Evolutionary conservation across 495 filamentous ascomycete genomes (phyloP), one percentile per base, ranked within the genome.

Genomic region (Cercophora newfieldiana): DNA sequence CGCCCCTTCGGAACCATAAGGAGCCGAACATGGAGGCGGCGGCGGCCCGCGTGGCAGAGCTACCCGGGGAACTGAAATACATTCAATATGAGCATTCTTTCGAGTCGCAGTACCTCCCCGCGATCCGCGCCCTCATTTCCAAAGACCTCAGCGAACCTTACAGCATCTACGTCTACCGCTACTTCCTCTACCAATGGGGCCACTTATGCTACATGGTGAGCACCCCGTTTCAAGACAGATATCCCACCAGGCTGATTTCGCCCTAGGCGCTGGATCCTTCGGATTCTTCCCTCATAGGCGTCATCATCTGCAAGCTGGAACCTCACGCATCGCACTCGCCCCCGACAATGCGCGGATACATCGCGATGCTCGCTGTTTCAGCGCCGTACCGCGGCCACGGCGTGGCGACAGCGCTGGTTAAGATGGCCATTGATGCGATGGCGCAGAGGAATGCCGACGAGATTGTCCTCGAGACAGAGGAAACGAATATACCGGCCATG

Each of bases 121-220:
- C 91, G 24, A 98, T 99, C 79, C 87, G 96, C 59, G 87, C 92
- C 62, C 78, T 99, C 72, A 99, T 99, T 74, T 96, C 94, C 28
- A 95, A 94, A 66, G 96, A 98, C 74, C 87, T 99, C 28, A 97
- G 94, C 64, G 96, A 99, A 74, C 96, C 96, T 1, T 99, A 99
- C 79, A 98, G 95, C 79, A 97, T 99, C 74, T 99, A 98, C 79
- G 96, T 99, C 57, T 99, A 98, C 80, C 87, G 96, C 28, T 99
- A 98, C 80, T 99, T 99, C 73, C 82, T 99, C 19, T 97, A 95
- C 75, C 92, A 97, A 87, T 99, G 96, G 96, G 92, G 91, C 21
- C 89, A 98, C 69, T 81, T 99, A 22, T 98, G 96, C 72, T 98
- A 91, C 75, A 91, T 99, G 85, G 91, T 92, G 78, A 65, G 73